phyloP scores from a whole-genome alignment of 441 rosid species.

The Mallotus repandus region DNA sequence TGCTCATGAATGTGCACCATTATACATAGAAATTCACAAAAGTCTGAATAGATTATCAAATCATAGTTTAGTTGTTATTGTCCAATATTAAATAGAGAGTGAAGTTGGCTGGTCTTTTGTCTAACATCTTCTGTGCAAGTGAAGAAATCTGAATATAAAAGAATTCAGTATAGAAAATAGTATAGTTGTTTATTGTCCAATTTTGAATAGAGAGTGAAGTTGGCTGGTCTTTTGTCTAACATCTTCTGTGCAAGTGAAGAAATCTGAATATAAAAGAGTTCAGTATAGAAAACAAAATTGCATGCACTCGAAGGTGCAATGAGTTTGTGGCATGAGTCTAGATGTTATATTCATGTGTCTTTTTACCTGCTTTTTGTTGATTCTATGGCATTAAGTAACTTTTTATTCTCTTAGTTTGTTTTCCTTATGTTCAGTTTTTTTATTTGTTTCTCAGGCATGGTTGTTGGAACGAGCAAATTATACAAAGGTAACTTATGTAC shows the following conservation, averaged over 20 bases:
- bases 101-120: not conserved
- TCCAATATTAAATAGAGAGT: not conserved
- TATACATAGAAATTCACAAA: not conserved
- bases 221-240: not conserved
- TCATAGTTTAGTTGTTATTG: slow-evolving; percentile 1
- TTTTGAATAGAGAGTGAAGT: not conserved
- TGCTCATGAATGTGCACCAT: not conserved
- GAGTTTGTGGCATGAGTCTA: not conserved
- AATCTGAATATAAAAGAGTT: not conserved
- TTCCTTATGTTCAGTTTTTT: not conserved
- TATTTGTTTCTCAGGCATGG: slow-evolving; percentile 47
- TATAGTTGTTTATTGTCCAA: not conserved
- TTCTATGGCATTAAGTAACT: not conserved
- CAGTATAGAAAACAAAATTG: not conserved
- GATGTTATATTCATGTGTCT: not conserved
- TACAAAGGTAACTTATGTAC: slow-evolving; percentile 53
- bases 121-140: not conserved
- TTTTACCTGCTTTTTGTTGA: slow-evolving; percentile 3
- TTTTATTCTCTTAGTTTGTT: not conserved
- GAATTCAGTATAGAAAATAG: not conserved
- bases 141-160: not conserved
- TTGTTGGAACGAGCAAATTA: slow-evolving; percentile 70
- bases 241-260: not conserved
- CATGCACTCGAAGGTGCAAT: not conserved
- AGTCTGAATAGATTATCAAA: not conserved